Base-by-base conservation (phyloP, 345 rosid species). In the Ceriops decandra region DNA sequence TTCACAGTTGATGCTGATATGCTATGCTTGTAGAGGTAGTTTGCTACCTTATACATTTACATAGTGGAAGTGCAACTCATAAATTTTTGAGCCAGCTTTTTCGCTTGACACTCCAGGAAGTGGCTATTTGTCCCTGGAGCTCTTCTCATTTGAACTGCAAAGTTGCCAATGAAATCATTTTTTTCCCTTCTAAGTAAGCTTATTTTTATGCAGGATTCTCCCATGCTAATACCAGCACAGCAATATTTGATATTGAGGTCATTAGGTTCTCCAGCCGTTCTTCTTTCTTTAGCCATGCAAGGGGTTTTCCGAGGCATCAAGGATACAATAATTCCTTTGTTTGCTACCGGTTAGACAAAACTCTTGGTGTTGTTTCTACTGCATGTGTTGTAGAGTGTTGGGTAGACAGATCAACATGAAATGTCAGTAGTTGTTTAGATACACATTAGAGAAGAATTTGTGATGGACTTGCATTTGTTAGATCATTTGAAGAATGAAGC, bases 261-360 rank as follows among this genome's bases (percentile, higher is more conserved):
- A 28, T 63, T 76, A 5, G 75, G 79, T 30, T 75, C 79, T 70
- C 79, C 79, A 47, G 75, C 75, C 5, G 72, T 76, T 71, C 79
- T 76, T 57, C 72, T 76, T 62, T 70, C 79, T 61, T 64, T 75
- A 36, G 79, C 79, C 22, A 75, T 75, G 79, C 79, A 75, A 69
- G 79, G 79, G 49, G 70, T 75, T 27, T 75, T 75, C 31, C 62
- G 74, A 52, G 79, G 79, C 64, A 69, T 75, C 51, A 75, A 69
- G 71, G 70, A 75, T 21, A 75, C 74, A 52, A 75, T 42, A 75
- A 75, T 71, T 64, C 74, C 79, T 64, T 47, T 75, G 7, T 69
- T 58, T 60, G 79, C 79, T 51, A 75, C 79, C n/a, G 67, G 79
- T 75, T 30, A 59, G 78, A 46, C 26, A 5, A 57, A 51, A 0